Evolutionary conservation across 2,329 filamentous ascomycete genomes (phyloP).

Genomic region (Monosporascus sp.): DNA sequence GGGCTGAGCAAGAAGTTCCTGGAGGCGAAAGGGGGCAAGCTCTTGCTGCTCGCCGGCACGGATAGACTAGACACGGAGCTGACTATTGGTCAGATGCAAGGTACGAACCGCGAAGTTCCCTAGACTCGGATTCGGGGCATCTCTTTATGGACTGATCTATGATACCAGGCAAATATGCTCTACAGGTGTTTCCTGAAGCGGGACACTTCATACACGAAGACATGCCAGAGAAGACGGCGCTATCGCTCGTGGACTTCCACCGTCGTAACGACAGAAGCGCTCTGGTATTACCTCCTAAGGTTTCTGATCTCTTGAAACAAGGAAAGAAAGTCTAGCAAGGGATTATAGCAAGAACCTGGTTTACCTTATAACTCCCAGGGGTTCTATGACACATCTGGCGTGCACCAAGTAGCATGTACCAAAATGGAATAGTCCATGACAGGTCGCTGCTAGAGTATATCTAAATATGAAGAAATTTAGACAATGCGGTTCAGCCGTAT

Average conservation of each 20-base stretch:
- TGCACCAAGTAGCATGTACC: too few species aligned
- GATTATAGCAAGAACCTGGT: not conserved
- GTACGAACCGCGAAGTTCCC: constrained; percentile 8
- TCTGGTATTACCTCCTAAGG: constrained; percentile 86
- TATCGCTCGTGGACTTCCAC: constrained; percentile 84
- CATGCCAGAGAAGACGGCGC: constrained; percentile 81
- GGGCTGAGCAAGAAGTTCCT: constrained; percentile 88
- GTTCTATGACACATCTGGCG: too few species aligned
- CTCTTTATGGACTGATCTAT: constrained; percentile 5
- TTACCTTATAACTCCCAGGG: too few species aligned
- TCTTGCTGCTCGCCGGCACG: constrained; percentile 26
- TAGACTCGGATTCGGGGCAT: not conserved
- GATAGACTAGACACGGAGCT: constrained; percentile 30
- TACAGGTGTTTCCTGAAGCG: constrained; percentile 90
- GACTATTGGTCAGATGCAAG: constrained; percentile 32
- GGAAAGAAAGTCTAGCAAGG: constrained; percentile 49
- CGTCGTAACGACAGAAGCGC: constrained; percentile 81
- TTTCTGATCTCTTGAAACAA: constrained; percentile 64
- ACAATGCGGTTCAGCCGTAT: not conserved
- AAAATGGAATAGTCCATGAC: too few species aligned
- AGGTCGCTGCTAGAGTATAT: not conserved
- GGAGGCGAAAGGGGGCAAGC: constrained; percentile 58
- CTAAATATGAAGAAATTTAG: not conserved
- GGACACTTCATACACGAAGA: constrained; percentile 98
- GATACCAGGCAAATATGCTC: constrained; percentile 74